Base-by-base conservation (phyloP, 1,284 basidiomycete species). In the Boletellus dicymbophilus region DNA sequence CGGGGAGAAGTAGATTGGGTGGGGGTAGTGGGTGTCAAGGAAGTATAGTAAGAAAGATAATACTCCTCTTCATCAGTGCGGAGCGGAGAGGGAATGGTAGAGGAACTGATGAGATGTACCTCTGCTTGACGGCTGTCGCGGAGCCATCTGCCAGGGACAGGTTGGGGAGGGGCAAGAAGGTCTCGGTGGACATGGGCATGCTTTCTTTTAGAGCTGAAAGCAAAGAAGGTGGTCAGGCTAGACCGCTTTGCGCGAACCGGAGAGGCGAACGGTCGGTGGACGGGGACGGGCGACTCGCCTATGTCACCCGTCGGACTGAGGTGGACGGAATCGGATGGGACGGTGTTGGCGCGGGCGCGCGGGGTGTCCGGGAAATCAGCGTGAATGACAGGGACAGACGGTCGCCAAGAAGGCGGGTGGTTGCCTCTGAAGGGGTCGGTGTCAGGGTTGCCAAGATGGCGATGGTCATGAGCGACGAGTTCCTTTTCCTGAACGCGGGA, bases 241-340 rank as follows among this genome's bases (percentile, higher is more conserved):
- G 75, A 76, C 8, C 83, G 65, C 56, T 73, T 76, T 23, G 33
- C 44, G 5, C 61, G 60, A 3, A 13, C 27, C 11, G 53, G 44
- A n/a, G 52, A 48, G 0, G 13, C 27, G 49, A 62, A 58, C 21
- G 65, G 40, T 31, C 66, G 63, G 6, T 57, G 60, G 10, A 55
- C 50, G 1, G 79, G 80, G 34, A 68, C 65, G 4, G 85, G 85
- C 0, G 82, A 78, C 55, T 82, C 81, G 27, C 84, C 84, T 22
- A 87, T 74, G 28, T 80, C 82, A 21, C 80, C 81, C 11, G 72
- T 61, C 9, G 74, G 62, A 4, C 16, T 6, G 31, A 33, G 31
- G 18, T 33, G 31, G 16, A n/a, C 31, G n/a, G 69, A 61, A 26
- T 66, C 66, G 12, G 62, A 48, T 22, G 42, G 42, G 2, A 53